Evolutionary conservation across 108 stramenopile genomes (phyloP), one percentile per base, ranked within the genome.

Genomic region (Asterionellopsis glacialis): DNA sequence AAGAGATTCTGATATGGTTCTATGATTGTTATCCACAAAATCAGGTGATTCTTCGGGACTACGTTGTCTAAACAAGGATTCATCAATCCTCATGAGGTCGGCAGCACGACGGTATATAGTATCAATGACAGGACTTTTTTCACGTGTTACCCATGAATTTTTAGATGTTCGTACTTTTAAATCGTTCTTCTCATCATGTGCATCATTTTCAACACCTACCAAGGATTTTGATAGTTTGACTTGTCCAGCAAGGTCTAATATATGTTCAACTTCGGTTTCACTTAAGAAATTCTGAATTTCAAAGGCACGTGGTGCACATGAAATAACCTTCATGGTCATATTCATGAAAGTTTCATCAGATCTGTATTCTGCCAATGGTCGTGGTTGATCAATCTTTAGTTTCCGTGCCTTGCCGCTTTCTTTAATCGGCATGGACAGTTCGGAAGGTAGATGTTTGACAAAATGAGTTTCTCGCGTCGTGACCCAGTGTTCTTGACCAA

Each of bases 61-160:
- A 10, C 89, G 78, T 10, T 55, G 41, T 22, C 86, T 62, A 48
- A 94, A 33, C 50, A 89, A 68, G 0, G 80, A 65, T 60, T 95
- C 91, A 55, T 95, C 90, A 68, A 95, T 85, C 21, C 85, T 68
- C 11, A 94, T 61, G 27, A 95, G 59, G 54, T 95, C 94, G 10
- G 91, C 91, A 5, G 88, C 80, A 0, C 96, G 74, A 1, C 93
- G 86, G 61, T 94, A 95, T 55, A 97, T 80, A 38, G 85, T 75
- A 68, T 97, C 93, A 10, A 94, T 61, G 43, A 94, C 68, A 1
- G 75, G 76, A 45, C 73, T 70, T 27, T 63, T 51, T 52, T 85
- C 83, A 13, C 96, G 73, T 15, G 67, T 56, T 1, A 97, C 75
- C 96, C 96, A 97, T 0, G 88, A 78, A 50, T 95, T 95, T 14